Percentiles rank a stretch among this genome's conserved stretches.
Evolutionary conservation across 257 asterid species (phyloP).

Genomic region (Asclepias syriaca): DNA sequence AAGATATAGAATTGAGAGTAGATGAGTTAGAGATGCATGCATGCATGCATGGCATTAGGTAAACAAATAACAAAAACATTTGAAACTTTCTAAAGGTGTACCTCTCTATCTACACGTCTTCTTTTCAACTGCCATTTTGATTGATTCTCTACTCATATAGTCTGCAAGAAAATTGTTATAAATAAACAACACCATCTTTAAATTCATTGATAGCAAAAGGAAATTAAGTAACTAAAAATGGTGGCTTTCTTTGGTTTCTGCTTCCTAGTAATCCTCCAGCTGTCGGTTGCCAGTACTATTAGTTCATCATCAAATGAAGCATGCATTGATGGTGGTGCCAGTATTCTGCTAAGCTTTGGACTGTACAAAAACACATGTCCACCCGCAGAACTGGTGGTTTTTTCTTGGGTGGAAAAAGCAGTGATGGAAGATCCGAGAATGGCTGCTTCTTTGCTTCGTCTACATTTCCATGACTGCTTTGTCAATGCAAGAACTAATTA

Average conservation of each 20-base stretch:
- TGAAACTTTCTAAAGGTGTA: constrained; percentile 48
- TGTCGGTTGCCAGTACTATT: constrained; percentile 17
- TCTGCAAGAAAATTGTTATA: constrained; percentile 13
- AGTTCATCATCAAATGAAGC: constrained; percentile 18
- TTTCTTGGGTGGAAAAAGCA: constrained; percentile 69
- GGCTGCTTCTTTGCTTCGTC: constrained; percentile 91
- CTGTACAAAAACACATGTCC: constrained; percentile 62
- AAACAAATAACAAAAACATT: constrained; percentile 7
- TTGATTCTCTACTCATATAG: not conserved
- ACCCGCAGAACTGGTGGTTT: constrained; percentile 63
- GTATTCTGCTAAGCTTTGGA: constrained; percentile 46
- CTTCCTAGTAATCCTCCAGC: constrained; percentile 23
- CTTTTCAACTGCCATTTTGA: constrained; percentile 9
- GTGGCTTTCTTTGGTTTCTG: constrained; percentile 23
- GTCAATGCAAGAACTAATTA: constrained; percentile 54
- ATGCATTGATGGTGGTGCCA: constrained; percentile 41
- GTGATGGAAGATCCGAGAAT: constrained; percentile 69
- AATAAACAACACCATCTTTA: constrained; percentile 8
- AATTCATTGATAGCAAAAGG: not conserved
- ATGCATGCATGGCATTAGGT: constrained; percentile 63
- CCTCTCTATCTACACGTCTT: constrained; percentile 40
- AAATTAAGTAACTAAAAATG: constrained; percentile 19
- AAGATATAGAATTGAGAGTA: too few relatives aligned
- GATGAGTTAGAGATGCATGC: too few relatives aligned
- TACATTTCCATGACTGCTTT: constrained; percentile 87